Evolutionary conservation across 78 protist species (phyloP).

Genomic region (Pelomyxa schiedti): DNA sequence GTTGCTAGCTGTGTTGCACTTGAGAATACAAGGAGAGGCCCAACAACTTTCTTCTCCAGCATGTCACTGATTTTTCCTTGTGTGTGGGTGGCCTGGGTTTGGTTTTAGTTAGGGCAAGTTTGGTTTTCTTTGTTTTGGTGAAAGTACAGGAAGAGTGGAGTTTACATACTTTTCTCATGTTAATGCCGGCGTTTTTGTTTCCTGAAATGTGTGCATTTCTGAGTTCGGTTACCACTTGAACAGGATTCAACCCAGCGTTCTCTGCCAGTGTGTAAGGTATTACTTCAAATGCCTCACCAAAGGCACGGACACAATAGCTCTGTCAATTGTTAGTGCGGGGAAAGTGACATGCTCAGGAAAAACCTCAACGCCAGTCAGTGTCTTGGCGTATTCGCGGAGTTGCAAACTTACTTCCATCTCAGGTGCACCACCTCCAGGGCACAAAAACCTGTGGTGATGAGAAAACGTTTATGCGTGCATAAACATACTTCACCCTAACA

Average conservation of each 20-base stretch:
- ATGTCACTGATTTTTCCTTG: slow-evolving; percentile 79
- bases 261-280: slow-evolving; percentile 98
- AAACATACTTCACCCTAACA: slow-evolving; percentile 74
- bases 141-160: too few relatives aligned
- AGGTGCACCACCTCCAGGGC: slow-evolving; percentile 98
- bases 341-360: too few relatives aligned
- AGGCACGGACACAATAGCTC: slow-evolving; percentile 87
- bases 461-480: neutral
- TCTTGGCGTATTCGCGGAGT: slow-evolving; percentile 62
- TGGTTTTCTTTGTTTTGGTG: too few relatives aligned
- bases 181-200: slow-evolving; percentile 83
- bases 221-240: slow-evolving; percentile 90
- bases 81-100: slow-evolving; percentile 18
- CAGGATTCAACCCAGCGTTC: slow-evolving; percentile 98
- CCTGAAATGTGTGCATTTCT: slow-evolving; percentile 83
- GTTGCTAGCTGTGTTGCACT: slow-evolving; percentile 94
- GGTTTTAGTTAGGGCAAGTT: too few relatives aligned
- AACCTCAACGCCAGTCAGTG: slow-evolving; percentile 65
- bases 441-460: slow-evolving; percentile 31
- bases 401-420: slow-evolving; percentile 78
- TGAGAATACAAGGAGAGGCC: slow-evolving; percentile 91
- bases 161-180: slow-evolving; percentile 69
- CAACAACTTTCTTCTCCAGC: slow-evolving; percentile 89
- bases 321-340: too few relatives aligned
- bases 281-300: slow-evolving; percentile 94